Base-by-base conservation (phyloP, 805 yeast genomes). In the Saccharomycopsis fermentans region DNA sequence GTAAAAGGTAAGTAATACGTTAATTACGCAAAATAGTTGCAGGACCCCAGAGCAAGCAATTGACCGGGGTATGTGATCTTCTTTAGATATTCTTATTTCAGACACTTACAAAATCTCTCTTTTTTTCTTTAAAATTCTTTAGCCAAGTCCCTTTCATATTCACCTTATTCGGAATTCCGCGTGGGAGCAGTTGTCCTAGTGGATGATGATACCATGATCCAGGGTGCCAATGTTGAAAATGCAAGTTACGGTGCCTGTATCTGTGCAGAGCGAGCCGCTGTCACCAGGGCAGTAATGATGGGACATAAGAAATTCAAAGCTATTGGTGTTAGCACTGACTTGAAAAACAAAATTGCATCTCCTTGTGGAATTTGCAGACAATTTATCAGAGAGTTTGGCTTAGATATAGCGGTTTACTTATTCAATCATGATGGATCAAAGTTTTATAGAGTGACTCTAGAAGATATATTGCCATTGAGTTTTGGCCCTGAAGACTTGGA, bases 351-450 rank as follows among this genome's bases (percentile, higher is more conserved):
- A 8, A 79, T 84, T 34, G 83, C 87, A 11, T 76, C 91, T 9
- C 99, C 99, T 0, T 92, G 99, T 69, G 99, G 99, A 3, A 84
- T 94, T 39, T 92, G 99, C 67, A 77, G 99, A 57, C 99, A 92
- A 70, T 81, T 86, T 58, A 81, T 92, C 35, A 76, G 96, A 40
- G 99, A 92, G 69, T 92, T 91, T 69, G 80, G 83, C 0, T 66
- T 69, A 6, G 74, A 77, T 6, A 67, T 81, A 29, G 86, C 87
- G 0, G 71, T 92, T 1, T 81, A 78, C 68, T 85, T 92, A 94
- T 86, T 83, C 67, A 78, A 81, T 53, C 69, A 67, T 0, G 78
- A 78, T 57, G 89, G 86, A 0, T 67, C 74, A 5, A 65, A 69
- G 62, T 74, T 69, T 63, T 70, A 75, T 43, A 70, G 75, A 64